Evolutionary conservation across 2,329 filamentous ascomycete species (phyloP).

Genomic region (Fusarium buxicola): DNA sequence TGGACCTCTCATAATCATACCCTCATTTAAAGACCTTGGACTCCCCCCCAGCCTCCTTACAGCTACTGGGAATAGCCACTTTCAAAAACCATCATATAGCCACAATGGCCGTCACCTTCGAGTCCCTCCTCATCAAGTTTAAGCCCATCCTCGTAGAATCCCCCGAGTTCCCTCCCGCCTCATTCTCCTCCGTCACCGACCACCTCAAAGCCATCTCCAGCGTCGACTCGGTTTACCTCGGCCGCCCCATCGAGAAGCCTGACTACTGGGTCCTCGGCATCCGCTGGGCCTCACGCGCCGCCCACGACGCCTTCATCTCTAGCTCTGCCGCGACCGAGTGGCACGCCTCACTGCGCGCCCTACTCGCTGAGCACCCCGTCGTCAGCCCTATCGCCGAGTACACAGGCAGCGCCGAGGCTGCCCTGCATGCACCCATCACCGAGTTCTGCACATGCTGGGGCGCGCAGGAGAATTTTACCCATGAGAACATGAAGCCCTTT

Average conservation of each 20-base stretch:
- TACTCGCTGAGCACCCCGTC: constrained; percentile 45
- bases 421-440: constrained; percentile 52
- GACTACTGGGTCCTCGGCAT: constrained; percentile 49
- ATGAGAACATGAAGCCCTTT: constrained; percentile 48
- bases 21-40: not conserved
- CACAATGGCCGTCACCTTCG: constrained; percentile 46
- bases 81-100: constrained; percentile 8
- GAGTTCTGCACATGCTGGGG: constrained; percentile 54
- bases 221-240: constrained; percentile 50
- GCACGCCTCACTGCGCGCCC: constrained; percentile 51
- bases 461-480: constrained; percentile 48
- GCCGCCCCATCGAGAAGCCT: constrained; percentile 51
- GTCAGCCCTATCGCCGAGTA: constrained; percentile 38
- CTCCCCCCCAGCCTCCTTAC: not conserved
- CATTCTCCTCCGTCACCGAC: constrained; percentile 44
- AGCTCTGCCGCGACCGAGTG: constrained; percentile 56
- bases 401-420: constrained; percentile 39
- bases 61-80: not conserved
- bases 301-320: constrained; percentile 55
- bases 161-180: constrained; percentile 43
- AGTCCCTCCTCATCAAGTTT: constrained; percentile 50
- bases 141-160: constrained; percentile 43
- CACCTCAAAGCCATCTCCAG: constrained; percentile 49
- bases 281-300: constrained; percentile 50
- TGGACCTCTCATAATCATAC: not conserved